A percentile compares a stretch with the other conserved stretches of the same genome.
Conservation (phyloP, 441 rosid genomes). For the Arabidopsis lyrata region DNA sequence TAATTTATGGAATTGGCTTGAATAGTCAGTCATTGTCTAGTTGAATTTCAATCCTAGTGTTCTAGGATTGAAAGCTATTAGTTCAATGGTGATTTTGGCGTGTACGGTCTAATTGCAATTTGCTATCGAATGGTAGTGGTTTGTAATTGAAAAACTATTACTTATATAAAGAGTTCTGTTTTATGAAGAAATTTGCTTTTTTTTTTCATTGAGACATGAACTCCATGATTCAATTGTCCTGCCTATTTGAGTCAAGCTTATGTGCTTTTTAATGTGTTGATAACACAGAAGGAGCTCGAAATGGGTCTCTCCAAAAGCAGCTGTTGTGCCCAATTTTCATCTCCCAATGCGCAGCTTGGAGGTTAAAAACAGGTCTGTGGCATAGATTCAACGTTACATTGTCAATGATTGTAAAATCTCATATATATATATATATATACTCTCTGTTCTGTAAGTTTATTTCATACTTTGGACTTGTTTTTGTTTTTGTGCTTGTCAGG, state of each 20-base stretch:
- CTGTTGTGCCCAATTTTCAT: constrained; percentile 71
- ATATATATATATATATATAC: not conserved
- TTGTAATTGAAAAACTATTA: constrained; percentile 1
- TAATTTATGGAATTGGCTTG: not conserved
- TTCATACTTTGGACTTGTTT: not conserved
- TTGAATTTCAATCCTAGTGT: not conserved
- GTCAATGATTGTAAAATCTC: not conserved
- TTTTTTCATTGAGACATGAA: not conserved
- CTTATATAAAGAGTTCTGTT: too few species aligned
- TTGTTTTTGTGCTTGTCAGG: constrained; percentile 47
- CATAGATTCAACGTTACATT: too few species aligned
- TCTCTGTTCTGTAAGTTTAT: not conserved
- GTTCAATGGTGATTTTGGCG: not conserved
- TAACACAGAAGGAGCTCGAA: constrained; percentile 56
- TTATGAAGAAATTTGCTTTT: too few species aligned
- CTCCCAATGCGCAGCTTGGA: constrained; percentile 96
- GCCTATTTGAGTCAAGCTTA: constrained; percentile 12
- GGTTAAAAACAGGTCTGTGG: constrained; percentile 73
- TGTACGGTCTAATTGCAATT: not conserved
- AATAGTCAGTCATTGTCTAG: not conserved
- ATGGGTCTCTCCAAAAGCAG: constrained; percentile 79
- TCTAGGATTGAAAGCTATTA: not conserved
- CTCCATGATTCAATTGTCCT: not conserved
- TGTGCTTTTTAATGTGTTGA: constrained; percentile 3
- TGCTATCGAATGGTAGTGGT: not conserved